Evolutionary conservation across 2,329 filamentous ascomycete species (phyloP), one percentile per base, ranked within the genome.

Genomic region (Sporothrix inflata): DNA sequence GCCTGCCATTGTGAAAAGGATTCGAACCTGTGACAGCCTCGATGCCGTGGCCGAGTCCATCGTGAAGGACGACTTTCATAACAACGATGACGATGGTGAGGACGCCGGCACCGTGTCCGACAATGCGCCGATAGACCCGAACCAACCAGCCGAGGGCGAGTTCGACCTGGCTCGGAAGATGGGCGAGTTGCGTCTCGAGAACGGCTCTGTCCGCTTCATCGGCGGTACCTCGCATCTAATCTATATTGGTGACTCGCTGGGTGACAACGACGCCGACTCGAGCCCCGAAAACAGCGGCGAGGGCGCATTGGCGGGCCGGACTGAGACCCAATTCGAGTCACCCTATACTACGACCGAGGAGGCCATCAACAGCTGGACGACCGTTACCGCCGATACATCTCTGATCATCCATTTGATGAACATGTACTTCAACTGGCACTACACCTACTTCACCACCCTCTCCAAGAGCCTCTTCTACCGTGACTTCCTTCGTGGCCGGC

Each of bases 401-500:
- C 85, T 97, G 61, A 90, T 98, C 76, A 88, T 90, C 19, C 95
- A 98, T 80, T 88, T 99, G 21, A 89, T 99, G 79, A 95, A 94
- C 78, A 94, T 98, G 93, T 99, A 99, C 82, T 98, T 98, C 82
- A 94, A 91, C 77, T 98, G 95, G 92, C 96, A 98, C 81, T 98
- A 98, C 81, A 91, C 94, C 21, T 98, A 96, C 82, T 99, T 98
- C 80, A 95, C 94, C 4, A 96, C 93, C 0, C 84, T 98, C 7
- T 95, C 94, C 14, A 97, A 93, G 79, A 90, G 87, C 49, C 84
- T 97, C 42, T 98, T 99, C 79, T 94, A 93, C 79, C 88, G 91
- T 55, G 94, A 98, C 79, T 98, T 97, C 77, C 80, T 91, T 60
- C 87, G 86, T 16, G 95, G 96, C 0, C 90, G 87, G 74, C 88